Evolutionary conservation across 495 filamentous ascomycete genomes (phyloP).

Genomic region (Wilcoxina mikolae): DNA sequence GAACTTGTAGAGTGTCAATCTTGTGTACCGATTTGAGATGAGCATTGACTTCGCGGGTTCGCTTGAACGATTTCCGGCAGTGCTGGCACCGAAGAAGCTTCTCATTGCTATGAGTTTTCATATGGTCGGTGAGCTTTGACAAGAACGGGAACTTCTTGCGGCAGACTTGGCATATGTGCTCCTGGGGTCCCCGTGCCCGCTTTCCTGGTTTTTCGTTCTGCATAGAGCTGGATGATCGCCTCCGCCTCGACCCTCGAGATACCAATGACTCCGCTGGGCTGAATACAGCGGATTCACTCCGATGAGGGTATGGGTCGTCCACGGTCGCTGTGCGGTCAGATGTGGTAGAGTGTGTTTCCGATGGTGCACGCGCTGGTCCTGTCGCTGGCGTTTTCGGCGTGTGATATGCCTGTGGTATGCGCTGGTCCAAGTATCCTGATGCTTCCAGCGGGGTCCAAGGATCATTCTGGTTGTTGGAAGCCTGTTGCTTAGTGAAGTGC

Average conservation of each 20-base stretch:
- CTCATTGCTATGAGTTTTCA: neutral
- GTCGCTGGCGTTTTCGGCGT: neutral
- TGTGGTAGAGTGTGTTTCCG: neutral
- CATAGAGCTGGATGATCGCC: neutral
- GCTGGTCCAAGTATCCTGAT: neutral
- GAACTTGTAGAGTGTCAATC: neutral
- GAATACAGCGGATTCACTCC: neutral
- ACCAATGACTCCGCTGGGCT: neutral
- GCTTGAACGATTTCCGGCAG: slow-evolving; percentile 2
- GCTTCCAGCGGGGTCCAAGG: neutral
- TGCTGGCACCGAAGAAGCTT: neutral
- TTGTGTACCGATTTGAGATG: slow-evolving; percentile 5
- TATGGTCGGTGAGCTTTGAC: neutral
- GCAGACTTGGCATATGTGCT: neutral
- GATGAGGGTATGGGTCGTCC: neutral
- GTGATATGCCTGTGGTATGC: neutral
- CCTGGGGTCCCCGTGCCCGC: slow-evolving; percentile 1
- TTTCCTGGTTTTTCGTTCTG: slow-evolving; percentile 1
- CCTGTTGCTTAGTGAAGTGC: neutral
- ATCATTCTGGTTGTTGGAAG: neutral
- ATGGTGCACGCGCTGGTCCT: neutral
- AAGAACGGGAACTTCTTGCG: neutral
- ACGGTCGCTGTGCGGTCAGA: neutral
- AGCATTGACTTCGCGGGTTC: slow-evolving; percentile 1
- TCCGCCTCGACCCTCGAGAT: neutral